phyloP scores from a whole-genome alignment of 2,329 filamentous ascomycete genomes.

The Epicoccum nigrum region DNA sequence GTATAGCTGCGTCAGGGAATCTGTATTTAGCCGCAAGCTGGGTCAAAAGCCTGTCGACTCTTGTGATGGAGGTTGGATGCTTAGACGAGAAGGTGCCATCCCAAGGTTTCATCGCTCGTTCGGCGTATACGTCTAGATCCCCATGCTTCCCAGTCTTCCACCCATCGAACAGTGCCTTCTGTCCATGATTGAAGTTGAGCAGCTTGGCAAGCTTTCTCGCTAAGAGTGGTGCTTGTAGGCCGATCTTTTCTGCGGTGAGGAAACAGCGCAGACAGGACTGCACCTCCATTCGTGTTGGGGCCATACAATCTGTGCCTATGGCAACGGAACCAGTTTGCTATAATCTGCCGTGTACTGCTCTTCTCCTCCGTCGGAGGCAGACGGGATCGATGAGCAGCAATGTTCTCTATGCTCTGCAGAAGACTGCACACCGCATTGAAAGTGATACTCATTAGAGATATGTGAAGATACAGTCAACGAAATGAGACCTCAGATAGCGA shows the following conservation, averaged over 20 bases:
- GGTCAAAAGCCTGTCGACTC: conserved; percentile 72
- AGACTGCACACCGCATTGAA: conserved; percentile 78
- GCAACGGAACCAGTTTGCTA: conserved; percentile 71
- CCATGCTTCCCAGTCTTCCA: conserved; percentile 65
- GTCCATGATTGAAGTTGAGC: conserved; percentile 67
- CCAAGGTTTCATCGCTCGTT: conserved; percentile 66
- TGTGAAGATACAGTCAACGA: not conserved
- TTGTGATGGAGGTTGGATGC: conserved; percentile 65
- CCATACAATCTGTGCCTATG: conserved; percentile 66
- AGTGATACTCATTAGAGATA: conserved; percentile 63
- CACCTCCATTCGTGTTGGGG: conserved; percentile 62
- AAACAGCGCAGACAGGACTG: conserved; percentile 76
- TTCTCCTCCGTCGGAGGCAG: conserved; percentile 42
- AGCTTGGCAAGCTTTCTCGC: conserved; percentile 71
- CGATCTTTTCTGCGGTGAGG: conserved; percentile 78
- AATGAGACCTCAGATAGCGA: not conserved
- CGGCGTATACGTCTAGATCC: conserved; percentile 75
- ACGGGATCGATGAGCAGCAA: conserved; percentile 51
- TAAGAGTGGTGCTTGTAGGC: conserved; percentile 66
- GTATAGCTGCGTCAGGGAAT: conserved; percentile 69
- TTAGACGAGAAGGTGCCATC: conserved; percentile 51
- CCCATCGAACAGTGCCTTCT: conserved; percentile 65
- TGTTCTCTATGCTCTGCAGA: conserved; percentile 68
- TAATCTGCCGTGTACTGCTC: conserved; percentile 41
- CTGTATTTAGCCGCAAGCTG: conserved; percentile 69